phyloP scores from a whole-genome alignment of 2,329 filamentous ascomycete species.

The Fusarium begoniae region DNA sequence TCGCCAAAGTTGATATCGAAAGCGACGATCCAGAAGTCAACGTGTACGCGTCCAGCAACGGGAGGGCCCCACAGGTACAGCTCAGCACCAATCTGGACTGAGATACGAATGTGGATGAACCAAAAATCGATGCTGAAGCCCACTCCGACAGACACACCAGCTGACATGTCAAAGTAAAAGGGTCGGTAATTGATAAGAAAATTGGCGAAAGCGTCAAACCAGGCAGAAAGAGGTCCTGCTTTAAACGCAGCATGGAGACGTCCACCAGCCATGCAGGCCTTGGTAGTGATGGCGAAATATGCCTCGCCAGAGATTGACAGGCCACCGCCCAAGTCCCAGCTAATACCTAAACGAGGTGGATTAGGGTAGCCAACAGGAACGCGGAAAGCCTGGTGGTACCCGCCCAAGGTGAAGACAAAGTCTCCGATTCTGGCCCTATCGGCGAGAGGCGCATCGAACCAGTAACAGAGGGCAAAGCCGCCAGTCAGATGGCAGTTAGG shows the following conservation, averaged over 20 bases:
- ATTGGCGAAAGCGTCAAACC: slow-evolving; percentile 52
- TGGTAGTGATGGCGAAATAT: slow-evolving; percentile 58
- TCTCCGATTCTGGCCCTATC: slow-evolving; percentile 45
- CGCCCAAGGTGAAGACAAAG: slow-evolving; percentile 57
- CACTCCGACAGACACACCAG: neutral
- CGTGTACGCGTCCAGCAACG: neutral
- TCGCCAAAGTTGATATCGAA: slow-evolving; percentile 5
- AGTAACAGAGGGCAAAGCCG: slow-evolving; percentile 53
- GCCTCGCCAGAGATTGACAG: slow-evolving; percentile 52
- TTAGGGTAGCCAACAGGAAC: slow-evolving; percentile 49
- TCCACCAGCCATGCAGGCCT: slow-evolving; percentile 54
- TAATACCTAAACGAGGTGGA: slow-evolving; percentile 51
- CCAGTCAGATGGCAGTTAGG: slow-evolving; percentile 54
- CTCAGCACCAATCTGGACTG: neutral
- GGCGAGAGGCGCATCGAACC: slow-evolving; percentile 45
- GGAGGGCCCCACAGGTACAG: neutral
- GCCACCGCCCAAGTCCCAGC: slow-evolving; percentile 45
- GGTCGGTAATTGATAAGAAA: slow-evolving; percentile 47
- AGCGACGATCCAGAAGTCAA: slow-evolving; percentile 6
- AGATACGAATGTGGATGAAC: neutral
- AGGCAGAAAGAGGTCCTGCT: slow-evolving; percentile 49
- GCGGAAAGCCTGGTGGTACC: slow-evolving; percentile 53
- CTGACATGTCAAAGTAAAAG: neutral
- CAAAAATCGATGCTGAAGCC: neutral
- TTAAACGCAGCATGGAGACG: slow-evolving; percentile 43